These are phyloP conservation scores for Apiosordaria backusii DNA, from an alignment of 495 filamentous ascomycete species.

Conservation along the genomic window DNA sequence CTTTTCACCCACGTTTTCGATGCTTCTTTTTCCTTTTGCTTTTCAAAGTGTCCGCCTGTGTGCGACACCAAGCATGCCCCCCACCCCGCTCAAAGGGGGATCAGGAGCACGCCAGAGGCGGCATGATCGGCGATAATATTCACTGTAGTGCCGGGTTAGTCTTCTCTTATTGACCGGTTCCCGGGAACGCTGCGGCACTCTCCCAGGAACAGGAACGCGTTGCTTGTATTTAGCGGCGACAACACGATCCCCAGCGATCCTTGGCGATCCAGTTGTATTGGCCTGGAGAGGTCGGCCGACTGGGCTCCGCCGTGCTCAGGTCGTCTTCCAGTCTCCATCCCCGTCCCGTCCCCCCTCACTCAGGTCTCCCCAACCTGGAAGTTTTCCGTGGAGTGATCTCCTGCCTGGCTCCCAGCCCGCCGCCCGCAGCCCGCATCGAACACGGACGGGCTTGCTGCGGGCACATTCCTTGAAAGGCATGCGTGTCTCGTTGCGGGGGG, in stretches of 20 bases:
- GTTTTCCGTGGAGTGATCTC: neutral
- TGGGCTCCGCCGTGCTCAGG: neutral
- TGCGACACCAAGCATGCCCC: neutral
- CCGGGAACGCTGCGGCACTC: neutral
- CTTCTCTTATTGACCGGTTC: too few species aligned
- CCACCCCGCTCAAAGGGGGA: neutral
- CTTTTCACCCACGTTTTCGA: too few species aligned
- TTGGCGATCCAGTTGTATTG: conserved; percentile 22
- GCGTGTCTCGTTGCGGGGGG: conserved; percentile 17
- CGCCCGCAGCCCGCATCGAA: neutral
- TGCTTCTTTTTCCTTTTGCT: neutral
- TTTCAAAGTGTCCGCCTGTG: neutral
- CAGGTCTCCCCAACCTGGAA: neutral
- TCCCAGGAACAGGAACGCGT: conserved; percentile 2
- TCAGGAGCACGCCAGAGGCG: neutral
- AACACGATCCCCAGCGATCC: conserved; percentile 11
- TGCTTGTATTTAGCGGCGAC: conserved; percentile 7
- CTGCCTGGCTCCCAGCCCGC: neutral
- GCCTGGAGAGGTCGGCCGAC: neutral
- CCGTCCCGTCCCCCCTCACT: too few species aligned
- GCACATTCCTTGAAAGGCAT: conserved; percentile 18
- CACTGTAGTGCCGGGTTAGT: neutral
- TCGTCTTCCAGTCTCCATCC: neutral
- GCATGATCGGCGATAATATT: neutral
- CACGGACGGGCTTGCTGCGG: conserved; percentile 2